phyloP scores from a whole-genome alignment of 2,329 filamentous ascomycete species.

The Colletotrichum simmondsii region DNA sequence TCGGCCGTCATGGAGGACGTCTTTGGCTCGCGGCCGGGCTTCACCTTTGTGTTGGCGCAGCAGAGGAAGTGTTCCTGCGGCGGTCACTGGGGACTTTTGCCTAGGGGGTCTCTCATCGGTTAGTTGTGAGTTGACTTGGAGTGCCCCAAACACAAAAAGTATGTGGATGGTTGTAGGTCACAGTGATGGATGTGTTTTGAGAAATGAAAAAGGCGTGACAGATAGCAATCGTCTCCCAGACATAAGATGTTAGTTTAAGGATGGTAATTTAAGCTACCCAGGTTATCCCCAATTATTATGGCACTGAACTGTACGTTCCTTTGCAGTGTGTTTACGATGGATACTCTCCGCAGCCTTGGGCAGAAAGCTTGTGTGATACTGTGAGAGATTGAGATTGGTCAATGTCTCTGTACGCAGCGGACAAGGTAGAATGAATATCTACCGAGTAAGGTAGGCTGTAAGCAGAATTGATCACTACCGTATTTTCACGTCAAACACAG shows the following conservation, averaged over 20 bases:
- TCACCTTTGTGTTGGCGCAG: constrained; percentile 64
- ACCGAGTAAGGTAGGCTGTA: too few species aligned
- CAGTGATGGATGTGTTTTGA: background rate
- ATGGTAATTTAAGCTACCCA: background rate
- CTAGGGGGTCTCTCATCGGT: constrained; percentile 37
- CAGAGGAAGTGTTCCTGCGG: constrained; percentile 67
- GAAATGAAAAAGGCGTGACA: background rate
- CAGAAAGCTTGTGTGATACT: too few species aligned
- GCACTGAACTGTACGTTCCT: too few species aligned
- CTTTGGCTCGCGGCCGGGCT: constrained; percentile 56
- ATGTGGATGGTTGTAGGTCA: background rate
- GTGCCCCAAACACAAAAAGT: background rate
- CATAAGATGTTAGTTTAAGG: background rate
- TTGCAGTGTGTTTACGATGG: too few species aligned
- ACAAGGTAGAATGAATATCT: too few species aligned
- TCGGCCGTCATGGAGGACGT: constrained; percentile 74
- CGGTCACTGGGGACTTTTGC: constrained; percentile 62
- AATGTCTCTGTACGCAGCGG: too few species aligned
- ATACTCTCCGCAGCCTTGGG: too few species aligned
- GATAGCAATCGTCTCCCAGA: background rate
- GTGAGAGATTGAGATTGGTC: too few species aligned
- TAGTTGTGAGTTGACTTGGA: background rate
- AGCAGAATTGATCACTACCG: too few species aligned
- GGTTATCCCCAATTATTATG: too few species aligned
- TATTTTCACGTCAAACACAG: too few species aligned